phyloP scores from a whole-genome alignment of 2,329 filamentous ascomycete species.

The Cytospora piceae region DNA sequence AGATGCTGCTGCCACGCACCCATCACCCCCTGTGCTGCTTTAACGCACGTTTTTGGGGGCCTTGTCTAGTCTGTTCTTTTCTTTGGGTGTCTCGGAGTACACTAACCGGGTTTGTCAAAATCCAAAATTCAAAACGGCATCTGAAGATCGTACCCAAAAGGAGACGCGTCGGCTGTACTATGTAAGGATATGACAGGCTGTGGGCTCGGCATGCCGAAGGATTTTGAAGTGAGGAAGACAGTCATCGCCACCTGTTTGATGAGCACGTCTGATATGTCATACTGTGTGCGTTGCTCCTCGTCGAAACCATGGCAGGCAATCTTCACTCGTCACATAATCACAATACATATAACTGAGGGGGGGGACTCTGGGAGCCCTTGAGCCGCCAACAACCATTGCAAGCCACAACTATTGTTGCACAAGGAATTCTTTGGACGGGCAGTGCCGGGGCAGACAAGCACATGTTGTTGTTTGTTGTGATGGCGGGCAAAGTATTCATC shows the following conservation, averaged over 20 bases:
- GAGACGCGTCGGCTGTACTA: neutral
- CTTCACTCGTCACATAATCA: neutral
- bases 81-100: neutral
- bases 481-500: neutral
- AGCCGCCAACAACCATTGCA: conserved; percentile 19
- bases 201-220: neutral
- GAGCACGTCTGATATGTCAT: neutral
- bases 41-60: neutral
- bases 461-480: neutral
- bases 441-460: neutral
- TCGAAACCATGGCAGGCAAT: neutral
- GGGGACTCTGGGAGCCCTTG: conserved; percentile 1
- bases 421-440: neutral
- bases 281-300: neutral
- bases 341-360: neutral
- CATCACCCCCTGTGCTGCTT: neutral
- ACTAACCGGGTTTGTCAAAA: neutral
- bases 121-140: neutral
- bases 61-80: neutral
- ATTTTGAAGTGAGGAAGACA: neutral
- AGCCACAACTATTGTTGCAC: neutral
- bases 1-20: neutral
- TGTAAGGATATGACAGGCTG: neutral
- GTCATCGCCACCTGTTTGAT: neutral
- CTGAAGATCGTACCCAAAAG: neutral